Base-by-base conservation (phyloP, 345 rosid species). In the Populus alba region DNA sequence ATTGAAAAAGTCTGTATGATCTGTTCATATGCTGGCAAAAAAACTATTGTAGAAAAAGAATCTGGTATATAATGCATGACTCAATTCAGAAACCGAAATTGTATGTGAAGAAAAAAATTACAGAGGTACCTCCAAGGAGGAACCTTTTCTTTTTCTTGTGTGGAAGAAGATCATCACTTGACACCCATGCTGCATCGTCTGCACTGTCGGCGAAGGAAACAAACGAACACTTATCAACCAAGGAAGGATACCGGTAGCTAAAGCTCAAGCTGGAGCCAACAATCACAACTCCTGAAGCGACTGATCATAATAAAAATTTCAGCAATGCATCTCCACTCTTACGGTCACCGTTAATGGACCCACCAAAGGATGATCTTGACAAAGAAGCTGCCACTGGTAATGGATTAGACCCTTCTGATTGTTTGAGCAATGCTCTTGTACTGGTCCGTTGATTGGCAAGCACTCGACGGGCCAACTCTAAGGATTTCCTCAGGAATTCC, bases 251-350 rank as follows among this genome's bases (percentile, higher is more conserved):
- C 80, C 78, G 83, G 73, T 68, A 83, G 57, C 80, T 75, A 59
- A 83, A 68, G 17, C 87, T 87, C 25, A 87, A 77, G 81, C 83
- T 75, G 11, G 86, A 84, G 51, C 88, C 90, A 59, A 66, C 78
- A 55, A 87, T 57, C 22, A 78, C 68, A 59, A 71, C 77, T 35
- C 83, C 82, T 3, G 83, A 81, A 73, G 82, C 69, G 39, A 84
- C 15, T 22, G 82, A 83, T 77, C 88, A 81, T 12, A 75, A 53
- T 20, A 59, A 49, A 20, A 41, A 65, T 20, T 63, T 53, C 47
- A 79, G 45, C 12, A 67, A 31, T 10, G 74, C 38, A 17, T 73
- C 81, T 29, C 81, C 68, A 6, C 38, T 67, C 7, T 65, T 73
- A 25, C 8, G 57, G 8, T 63, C 69, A 66, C 71, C 51, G 41